phyloP scores from a whole-genome alignment of 164 flowering plant species.

The Vitis rotundifolia region DNA sequence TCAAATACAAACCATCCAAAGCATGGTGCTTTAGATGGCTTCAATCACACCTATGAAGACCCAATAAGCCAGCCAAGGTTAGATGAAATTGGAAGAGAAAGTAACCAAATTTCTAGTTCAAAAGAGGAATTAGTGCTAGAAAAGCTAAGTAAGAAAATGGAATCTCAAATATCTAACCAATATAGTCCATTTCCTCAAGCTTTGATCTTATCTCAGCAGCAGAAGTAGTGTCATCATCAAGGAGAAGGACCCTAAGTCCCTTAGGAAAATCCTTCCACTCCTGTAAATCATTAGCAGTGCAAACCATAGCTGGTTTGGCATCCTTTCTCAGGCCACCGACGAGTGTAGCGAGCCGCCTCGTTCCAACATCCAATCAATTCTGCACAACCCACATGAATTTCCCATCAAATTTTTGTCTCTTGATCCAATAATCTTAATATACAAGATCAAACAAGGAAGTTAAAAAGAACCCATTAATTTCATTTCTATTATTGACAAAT shows the following conservation, averaged over 20 bases:
- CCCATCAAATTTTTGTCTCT: not conserved
- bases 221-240: constrained; percentile 56
- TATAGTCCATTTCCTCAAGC: constrained; percentile 84
- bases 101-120: constrained; percentile 2
- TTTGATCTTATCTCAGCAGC: constrained; percentile 64
- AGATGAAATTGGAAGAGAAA: not conserved
- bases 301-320: constrained; percentile 84
- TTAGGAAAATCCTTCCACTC: constrained; percentile 87
- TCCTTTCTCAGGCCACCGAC: constrained; percentile 44
- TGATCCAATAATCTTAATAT: not conserved
- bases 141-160: constrained; percentile 3
- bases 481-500: too few species aligned
- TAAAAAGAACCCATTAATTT: too few species aligned
- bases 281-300: constrained; percentile 71
- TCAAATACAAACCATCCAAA: constrained; percentile 5
- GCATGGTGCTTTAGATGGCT: not conserved
- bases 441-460: too few species aligned
- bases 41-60: not conserved
- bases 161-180: constrained; percentile 47
- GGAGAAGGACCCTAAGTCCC: constrained; percentile 81
- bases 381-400: constrained; percentile 11
- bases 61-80: not conserved
- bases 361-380: constrained; percentile 19
- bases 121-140: constrained; percentile 1
- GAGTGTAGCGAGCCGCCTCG: constrained; percentile 15